These are phyloP conservation scores for Cornus suecica DNA, from an alignment of 148 eudicot species.

Conservation along the genomic window DNA sequence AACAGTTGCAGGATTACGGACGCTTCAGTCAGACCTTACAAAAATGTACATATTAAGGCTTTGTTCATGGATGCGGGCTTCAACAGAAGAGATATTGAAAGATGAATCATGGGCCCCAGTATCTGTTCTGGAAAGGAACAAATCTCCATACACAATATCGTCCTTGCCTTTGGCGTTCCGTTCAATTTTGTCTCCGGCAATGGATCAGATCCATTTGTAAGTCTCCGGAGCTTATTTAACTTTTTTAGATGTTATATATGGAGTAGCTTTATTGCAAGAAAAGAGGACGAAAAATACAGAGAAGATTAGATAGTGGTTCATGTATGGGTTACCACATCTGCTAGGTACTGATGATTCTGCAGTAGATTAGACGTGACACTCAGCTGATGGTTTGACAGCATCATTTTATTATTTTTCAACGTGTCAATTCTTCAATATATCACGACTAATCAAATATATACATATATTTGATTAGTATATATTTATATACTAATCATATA, in stretches of 20 bases:
- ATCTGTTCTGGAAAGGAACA: constrained; percentile 87
- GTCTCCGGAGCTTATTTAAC: constrained; percentile 13
- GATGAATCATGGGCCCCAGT: constrained; percentile 90
- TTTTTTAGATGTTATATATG: background rate
- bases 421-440: too few relatives aligned
- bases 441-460: too few relatives aligned
- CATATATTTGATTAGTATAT: too few relatives aligned
- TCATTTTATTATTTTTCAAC: background rate
- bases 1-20: constrained; percentile 72
- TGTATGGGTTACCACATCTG: background rate
- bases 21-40: constrained; percentile 80
- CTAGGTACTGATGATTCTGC: background rate
- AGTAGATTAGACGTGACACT: background rate
- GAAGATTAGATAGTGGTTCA: background rate
- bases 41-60: constrained; percentile 82
- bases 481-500: too few relatives aligned
- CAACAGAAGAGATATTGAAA: constrained; percentile 75
- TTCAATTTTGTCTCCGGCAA: constrained; percentile 64
- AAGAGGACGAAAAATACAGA: background rate
- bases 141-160: constrained; percentile 87
- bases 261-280: background rate
- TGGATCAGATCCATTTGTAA: constrained; percentile 72
- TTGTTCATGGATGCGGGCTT: constrained; percentile 90
- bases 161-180: constrained; percentile 82
- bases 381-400: background rate